A percentile compares a stretch with the other conserved stretches of the same genome.
Conservation (phyloP, 1,139 yeast species). For the Candida neerlandica region DNA sequence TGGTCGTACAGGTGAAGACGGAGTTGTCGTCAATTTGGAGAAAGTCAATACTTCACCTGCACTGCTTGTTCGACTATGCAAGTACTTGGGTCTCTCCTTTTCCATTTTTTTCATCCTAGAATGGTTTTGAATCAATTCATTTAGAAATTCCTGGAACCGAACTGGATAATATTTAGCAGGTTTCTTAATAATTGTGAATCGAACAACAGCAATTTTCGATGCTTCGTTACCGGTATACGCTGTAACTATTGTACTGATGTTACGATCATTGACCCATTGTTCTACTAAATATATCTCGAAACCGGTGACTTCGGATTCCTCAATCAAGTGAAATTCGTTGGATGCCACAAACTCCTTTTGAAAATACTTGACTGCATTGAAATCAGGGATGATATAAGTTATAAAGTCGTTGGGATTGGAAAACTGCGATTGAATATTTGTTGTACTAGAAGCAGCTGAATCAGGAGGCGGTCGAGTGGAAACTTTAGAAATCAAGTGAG, state of each 20-base stretch:
- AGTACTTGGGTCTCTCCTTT: constrained; percentile 12
- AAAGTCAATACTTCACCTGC: constrained; percentile 12
- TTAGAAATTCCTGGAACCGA: constrained; percentile 59
- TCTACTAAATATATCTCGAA: constrained; percentile 90
- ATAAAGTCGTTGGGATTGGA: constrained; percentile 30
- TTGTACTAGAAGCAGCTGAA: constrained; percentile 5
- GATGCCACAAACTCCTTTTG: constrained; percentile 41
- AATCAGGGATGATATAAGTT: constrained; percentile 52
- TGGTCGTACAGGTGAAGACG: neutral
- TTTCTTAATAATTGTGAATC: constrained; percentile 58
- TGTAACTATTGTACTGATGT: constrained; percentile 67
- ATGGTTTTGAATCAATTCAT: constrained; percentile 62
- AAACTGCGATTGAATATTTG: constrained; percentile 6
- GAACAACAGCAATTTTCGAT: constrained; percentile 62
- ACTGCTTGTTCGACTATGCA: constrained; percentile 11
- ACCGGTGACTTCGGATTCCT: constrained; percentile 58
- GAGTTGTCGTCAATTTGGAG: constrained; percentile 7
- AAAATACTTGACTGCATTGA: constrained; percentile 52
- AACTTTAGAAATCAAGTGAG: constrained; percentile 1
- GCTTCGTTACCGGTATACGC: constrained; percentile 81
- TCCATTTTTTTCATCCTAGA: constrained; percentile 50
- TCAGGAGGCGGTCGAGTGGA: neutral
- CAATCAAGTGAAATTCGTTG: constrained; percentile 41
- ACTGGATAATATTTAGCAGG: constrained; percentile 61
- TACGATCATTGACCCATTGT: constrained; percentile 85